Evolutionary conservation across 306 rosid genomes (phyloP).

Genomic region (Quercus aquifolioides): DNA sequence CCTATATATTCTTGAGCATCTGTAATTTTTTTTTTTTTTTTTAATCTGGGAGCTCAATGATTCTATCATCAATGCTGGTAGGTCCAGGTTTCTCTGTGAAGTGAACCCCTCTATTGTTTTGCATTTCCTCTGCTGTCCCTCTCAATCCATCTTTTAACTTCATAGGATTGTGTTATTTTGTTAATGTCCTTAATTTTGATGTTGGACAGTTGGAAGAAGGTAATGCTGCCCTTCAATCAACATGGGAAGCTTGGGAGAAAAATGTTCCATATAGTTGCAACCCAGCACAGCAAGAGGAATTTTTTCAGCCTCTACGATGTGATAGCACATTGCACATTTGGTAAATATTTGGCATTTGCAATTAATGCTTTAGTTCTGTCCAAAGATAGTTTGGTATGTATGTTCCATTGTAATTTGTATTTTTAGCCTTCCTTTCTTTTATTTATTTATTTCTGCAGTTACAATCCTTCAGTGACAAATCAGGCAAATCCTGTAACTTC

Average conservation of each 20-base stretch:
- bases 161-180: background rate
- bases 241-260: constrained; percentile 43
- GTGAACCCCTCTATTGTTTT: too few species aligned
- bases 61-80: too few species aligned
- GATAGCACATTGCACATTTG: constrained; percentile 46
- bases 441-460: constrained; percentile 15
- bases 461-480: constrained; percentile 21
- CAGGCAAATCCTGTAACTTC: constrained; percentile 30
- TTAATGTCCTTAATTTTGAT: background rate
- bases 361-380: too few species aligned
- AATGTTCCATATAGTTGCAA: constrained; percentile 35
- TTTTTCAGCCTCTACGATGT: constrained; percentile 38
- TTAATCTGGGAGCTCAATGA: too few species aligned
- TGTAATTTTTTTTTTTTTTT: too few species aligned
- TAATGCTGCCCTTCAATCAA: constrained; percentile 28
- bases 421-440: background rate
- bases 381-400: too few species aligned
- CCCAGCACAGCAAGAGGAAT: constrained; percentile 37
- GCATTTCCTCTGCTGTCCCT: too few species aligned
- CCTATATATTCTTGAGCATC: too few species aligned
- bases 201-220: constrained; percentile 50
- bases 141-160: too few species aligned
- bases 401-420: background rate
- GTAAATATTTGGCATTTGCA: constrained; percentile 22
- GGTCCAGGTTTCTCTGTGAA: too few species aligned